phyloP scores from a whole-genome alignment of 257 asterid species.

The Nicotiana noctiflora region DNA sequence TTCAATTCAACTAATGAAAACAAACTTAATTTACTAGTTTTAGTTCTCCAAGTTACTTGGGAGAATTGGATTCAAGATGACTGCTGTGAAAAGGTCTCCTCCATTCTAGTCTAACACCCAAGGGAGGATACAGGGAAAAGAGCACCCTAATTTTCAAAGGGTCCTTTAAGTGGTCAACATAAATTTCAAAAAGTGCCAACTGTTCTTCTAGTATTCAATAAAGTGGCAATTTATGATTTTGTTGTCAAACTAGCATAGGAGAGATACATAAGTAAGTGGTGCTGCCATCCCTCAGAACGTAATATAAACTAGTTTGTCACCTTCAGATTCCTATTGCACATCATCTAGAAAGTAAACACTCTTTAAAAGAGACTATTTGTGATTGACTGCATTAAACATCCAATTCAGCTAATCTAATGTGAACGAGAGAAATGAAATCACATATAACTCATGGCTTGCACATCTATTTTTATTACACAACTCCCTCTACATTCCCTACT shows the following conservation, averaged over 20 bases:
- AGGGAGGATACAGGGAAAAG: not conserved
- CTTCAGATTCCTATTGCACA: not conserved
- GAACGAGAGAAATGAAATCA: not conserved
- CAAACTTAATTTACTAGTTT: not conserved
- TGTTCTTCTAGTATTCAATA: not conserved
- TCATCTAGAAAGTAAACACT: not conserved
- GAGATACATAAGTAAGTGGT: not conserved
- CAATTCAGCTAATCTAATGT: not conserved
- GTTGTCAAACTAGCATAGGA: not conserved
- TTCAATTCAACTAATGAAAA: not conserved
- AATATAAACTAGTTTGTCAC: not conserved
- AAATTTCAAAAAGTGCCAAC: not conserved
- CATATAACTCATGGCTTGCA: not conserved
- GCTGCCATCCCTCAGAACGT: not conserved
- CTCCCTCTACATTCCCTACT: not conserved
- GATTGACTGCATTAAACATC: not conserved
- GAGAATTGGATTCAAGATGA: not conserved
- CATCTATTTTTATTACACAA: not conserved
- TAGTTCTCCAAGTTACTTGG: not conserved
- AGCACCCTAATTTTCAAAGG: not conserved
- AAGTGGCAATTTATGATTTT: not conserved
- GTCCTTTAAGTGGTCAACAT: not conserved
- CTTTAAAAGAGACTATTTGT: not conserved
- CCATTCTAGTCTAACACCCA: not conserved
- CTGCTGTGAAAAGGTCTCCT: not conserved